Evolutionary conservation across 345 rosid genomes (phyloP), one percentile per base, ranked within the genome.

Genomic region (Passiflora organensis): DNA sequence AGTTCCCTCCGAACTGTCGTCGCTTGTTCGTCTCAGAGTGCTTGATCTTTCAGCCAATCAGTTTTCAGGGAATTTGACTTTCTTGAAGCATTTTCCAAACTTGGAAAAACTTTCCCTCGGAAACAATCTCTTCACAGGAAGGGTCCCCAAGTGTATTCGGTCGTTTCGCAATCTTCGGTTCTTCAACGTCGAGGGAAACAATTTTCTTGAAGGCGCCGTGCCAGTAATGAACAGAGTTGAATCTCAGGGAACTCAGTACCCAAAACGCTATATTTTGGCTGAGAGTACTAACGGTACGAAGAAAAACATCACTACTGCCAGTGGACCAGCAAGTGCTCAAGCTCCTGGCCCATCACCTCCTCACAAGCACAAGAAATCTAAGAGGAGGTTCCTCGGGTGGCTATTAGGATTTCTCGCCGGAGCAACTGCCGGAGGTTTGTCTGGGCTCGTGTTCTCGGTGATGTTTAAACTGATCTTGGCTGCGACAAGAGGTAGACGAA

Each of bases 51-150:
- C 86, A 23, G 76, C 67, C 36, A 91, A 91, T 41, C 60, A 11
- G 11, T 82, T 88, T 50, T 74, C 75, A 0, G 98, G 98, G 32
- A 76, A 79, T 18, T 64, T 91, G 82, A 75, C 76, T 51, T 91
- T 88, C 85, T 62, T 88, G 78, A 82, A 74, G 78, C 69, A 75
- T 53, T 64, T 91, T 52, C 87, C 87, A 15, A 85, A 85, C 55
- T 25, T 91, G 60, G 97, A 91, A 72, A 79, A 46, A 16, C 87
- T 91, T 51, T 77, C 87, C 17, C 78, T 87, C 1, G 82, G 89
- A 0, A 75, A 80, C 75, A 91, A 91, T 75, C 81, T 71, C 32
- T 87, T 91, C 70, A 72, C 90, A 10, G 98, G 96, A 13, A 81
- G 74, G 58, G 80, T 88, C 34, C 96, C 95, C 0, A 65, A 71